Evolutionary conservation across 768 basidiomycete species (phyloP).

Genomic region (Rhizopogon vesiculosus): DNA sequence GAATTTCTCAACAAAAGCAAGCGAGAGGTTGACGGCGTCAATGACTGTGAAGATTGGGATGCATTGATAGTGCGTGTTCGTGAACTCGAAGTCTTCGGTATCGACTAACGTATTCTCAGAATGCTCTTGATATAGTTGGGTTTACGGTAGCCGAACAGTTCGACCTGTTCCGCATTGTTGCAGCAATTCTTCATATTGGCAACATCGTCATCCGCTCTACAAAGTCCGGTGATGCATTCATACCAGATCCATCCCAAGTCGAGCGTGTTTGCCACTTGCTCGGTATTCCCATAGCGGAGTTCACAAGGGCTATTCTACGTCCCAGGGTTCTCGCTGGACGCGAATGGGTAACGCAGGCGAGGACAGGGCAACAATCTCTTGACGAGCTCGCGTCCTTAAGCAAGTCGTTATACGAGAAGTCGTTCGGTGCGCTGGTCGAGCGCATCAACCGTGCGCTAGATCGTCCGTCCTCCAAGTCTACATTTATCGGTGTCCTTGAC

Average conservation of each 20-base stretch:
- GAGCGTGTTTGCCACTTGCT: slow-evolving; percentile 88
- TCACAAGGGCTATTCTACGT: slow-evolving; percentile 81
- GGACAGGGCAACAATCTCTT: slow-evolving; percentile 86
- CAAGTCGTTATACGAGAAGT: slow-evolving; percentile 97
- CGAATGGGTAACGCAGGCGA: slow-evolving; percentile 94
- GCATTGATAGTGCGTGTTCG: slow-evolving; percentile 47
- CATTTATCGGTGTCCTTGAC: slow-evolving; percentile 97
- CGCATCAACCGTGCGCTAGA: slow-evolving; percentile 93
- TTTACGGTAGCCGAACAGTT: slow-evolving; percentile 82
- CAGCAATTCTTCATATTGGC: slow-evolving; percentile 92
- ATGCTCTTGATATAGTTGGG: slow-evolving; percentile 85
- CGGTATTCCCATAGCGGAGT: slow-evolving; percentile 83
- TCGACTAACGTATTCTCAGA: slow-evolving; percentile 33
- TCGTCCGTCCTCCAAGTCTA: slow-evolving; percentile 84
- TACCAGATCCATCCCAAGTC: slow-evolving; percentile 81
- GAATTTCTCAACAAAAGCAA: slow-evolving; percentile 89
- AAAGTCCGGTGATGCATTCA: slow-evolving; percentile 72
- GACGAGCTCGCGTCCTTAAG: slow-evolving; percentile 90
- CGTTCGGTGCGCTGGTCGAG: slow-evolving; percentile 90
- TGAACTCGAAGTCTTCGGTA: slow-evolving; percentile 22
- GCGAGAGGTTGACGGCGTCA: slow-evolving; percentile 90
- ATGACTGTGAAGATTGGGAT: slow-evolving; percentile 88
- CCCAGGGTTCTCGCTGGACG: slow-evolving; percentile 91
- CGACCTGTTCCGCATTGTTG: slow-evolving; percentile 91
- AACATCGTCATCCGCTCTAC: slow-evolving; percentile 83